phyloP scores from a whole-genome alignment of 768 basidiomycete genomes.

The Suillus decipiens region DNA sequence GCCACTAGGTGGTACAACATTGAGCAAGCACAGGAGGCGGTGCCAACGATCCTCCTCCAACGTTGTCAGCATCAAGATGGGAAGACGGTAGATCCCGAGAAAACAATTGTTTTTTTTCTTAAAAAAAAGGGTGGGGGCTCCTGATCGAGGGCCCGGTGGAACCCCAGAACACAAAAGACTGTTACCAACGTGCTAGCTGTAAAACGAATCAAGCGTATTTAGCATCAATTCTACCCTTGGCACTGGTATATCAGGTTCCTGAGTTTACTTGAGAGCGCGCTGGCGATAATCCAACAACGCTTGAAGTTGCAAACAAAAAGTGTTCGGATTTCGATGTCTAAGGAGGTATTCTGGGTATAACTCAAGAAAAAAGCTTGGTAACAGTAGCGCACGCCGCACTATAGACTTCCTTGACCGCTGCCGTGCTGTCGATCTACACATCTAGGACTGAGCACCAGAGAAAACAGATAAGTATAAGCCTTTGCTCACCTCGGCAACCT shows the following conservation, averaged over 20 bases:
- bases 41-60: not conserved
- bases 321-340: slow-evolving; percentile 1
- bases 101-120: not conserved
- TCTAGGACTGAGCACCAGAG: not conserved
- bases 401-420: slow-evolving; percentile 73
- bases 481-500: slow-evolving; percentile 74
- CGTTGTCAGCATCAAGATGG: not conserved
- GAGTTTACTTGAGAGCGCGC: not conserved
- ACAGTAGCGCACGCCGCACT: slow-evolving; percentile 57
- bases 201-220: not conserved
- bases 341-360: slow-evolving; percentile 6
- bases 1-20: not conserved
- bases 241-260: not conserved
- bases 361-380: slow-evolving; percentile 43
- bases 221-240: not conserved
- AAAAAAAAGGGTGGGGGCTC: not conserved
- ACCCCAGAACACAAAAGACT: not conserved
- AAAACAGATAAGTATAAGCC: not conserved
- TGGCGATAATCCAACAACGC: not conserved
- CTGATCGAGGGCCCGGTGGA: not conserved
- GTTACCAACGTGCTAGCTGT: not conserved
- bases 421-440: slow-evolving; percentile 65
- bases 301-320: not conserved
- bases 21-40: not conserved
- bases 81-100: not conserved